Evolutionary conservation across 306 rosid species (phyloP), one percentile per base, ranked within the genome.

Genomic region (Castanopsis chinensis): DNA sequence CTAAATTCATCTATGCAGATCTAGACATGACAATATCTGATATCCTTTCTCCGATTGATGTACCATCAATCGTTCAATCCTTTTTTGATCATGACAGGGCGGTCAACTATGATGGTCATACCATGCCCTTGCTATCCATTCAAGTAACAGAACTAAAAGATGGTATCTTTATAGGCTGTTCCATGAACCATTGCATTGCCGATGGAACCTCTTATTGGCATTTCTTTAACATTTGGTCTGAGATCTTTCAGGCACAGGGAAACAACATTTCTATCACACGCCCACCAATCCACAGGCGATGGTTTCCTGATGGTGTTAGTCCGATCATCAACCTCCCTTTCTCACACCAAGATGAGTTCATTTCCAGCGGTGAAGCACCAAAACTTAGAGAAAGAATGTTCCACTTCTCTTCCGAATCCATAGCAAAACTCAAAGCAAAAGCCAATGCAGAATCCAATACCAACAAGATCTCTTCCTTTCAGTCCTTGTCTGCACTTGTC

Each of bases 91-190:
- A 86, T 5, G 72, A 92, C 72, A 85, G 58, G 72, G 93, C 87
- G 0, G 55, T 88, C 65, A 89, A 82, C 85, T 87, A 89, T 60
- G 97, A 92, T 2, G 96, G 90, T 0, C 97, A 91, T 80, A 78
- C 83, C 57, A 5, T 70, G 85, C 76, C 95, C 17, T 54, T 91
- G 75, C 70, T 93, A 1, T 61, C 96, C 2, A 41, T 87, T 60
- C 85, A 93, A 65, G 88, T 90, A 45, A 90, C 94, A 0, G 91
- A 94, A 27, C 43, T 92, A 3, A 5, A 65, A 0, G 96, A 92
- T 58, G 97, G 91, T 9, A 77, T 92, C 60, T 90, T 90, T 88
- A 80, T 93, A 1, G 98, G 92, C 1, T 86, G 90, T 61, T 91
- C 96, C 59, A 69, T 89, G 76, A 89, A 86, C 65, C 97, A 91